These are phyloP conservation scores for Capsella rubella DNA, from an alignment of 441 rosid species.

Conservation along the genomic window DNA sequence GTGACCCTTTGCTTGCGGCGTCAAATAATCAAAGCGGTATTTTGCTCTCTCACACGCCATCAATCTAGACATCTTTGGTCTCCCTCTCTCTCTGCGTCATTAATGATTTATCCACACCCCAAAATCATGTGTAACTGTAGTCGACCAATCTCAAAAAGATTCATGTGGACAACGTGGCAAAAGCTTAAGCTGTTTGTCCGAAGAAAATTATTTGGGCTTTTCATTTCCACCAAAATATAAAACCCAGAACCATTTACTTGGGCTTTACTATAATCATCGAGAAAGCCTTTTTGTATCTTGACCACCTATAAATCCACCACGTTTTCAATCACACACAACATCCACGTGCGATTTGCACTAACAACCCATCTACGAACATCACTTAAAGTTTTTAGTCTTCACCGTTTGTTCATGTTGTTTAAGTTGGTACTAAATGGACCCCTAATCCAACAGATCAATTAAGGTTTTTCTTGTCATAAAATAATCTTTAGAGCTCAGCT, in stretches of 20 bases:
- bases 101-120: constrained; percentile 15
- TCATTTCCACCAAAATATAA: not conserved
- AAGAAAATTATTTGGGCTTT: constrained; percentile 25
- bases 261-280: not conserved
- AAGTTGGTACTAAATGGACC: not conserved
- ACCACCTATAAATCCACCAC: constrained; percentile 31
- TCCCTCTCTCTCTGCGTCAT: constrained; percentile 28
- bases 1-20: constrained; percentile 45
- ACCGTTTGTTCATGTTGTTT: not conserved
- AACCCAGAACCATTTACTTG: not conserved
- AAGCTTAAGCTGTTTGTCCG: constrained; percentile 4
- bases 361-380: constrained; percentile 24
- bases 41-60: constrained; percentile 28
- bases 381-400: not conserved
- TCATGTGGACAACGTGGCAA: constrained; percentile 30
- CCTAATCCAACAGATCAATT: not conserved
- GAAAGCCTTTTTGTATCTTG: constrained; percentile 15
- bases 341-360: constrained; percentile 40
- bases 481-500: not conserved
- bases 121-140: not conserved
- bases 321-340: constrained; percentile 33
- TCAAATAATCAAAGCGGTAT: constrained; percentile 10
- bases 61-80: constrained; percentile 14
- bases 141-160: not conserved
- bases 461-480: not conserved